Evolutionary conservation across 2,329 filamentous ascomycete genomes (phyloP).

Genomic region (Macrophomina pseudophaseolina): DNA sequence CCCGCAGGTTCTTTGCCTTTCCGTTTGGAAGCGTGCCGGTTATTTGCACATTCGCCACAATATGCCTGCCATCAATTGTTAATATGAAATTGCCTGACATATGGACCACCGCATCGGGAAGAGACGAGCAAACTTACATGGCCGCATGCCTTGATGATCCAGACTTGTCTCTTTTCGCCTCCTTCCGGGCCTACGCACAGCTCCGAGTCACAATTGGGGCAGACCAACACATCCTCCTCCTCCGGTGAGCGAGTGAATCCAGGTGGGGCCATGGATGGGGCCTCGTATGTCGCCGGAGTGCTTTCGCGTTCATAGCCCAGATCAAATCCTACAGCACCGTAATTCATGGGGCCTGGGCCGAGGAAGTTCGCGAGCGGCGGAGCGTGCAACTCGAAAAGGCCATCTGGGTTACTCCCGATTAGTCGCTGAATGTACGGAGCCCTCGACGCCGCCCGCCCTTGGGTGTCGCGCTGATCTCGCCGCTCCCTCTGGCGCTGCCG

Average conservation of each 20-base stretch:
- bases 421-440: slow-evolving; percentile 17
- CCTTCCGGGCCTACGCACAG: slow-evolving; percentile 73
- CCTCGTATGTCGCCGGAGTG: slow-evolving; percentile 60
- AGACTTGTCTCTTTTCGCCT: slow-evolving; percentile 77
- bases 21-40: slow-evolving; percentile 40
- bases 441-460: not conserved
- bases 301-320: slow-evolving; percentile 42
- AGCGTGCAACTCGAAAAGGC: slow-evolving; percentile 3
- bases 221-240: slow-evolving; percentile 76
- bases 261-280: slow-evolving; percentile 67
- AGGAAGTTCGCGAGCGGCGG: slow-evolving; percentile 4
- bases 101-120: not conserved
- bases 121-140: slow-evolving; percentile 67
- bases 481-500: slow-evolving; percentile 14
- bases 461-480: slow-evolving; percentile 9
- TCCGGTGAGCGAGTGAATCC: slow-evolving; percentile 81
- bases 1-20: slow-evolving; percentile 45
- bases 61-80: slow-evolving; percentile 50
- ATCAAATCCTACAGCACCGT: slow-evolving; percentile 51
- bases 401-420: slow-evolving; percentile 20
- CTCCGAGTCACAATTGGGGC: slow-evolving; percentile 85
- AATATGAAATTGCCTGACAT: slow-evolving; percentile 9
- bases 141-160: slow-evolving; percentile 88
- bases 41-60: slow-evolving; percentile 57
- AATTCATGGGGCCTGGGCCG: slow-evolving; percentile 40